Evolutionary conservation across 805 yeast genomes (phyloP).

Genomic region (Yarrowia deformans): DNA sequence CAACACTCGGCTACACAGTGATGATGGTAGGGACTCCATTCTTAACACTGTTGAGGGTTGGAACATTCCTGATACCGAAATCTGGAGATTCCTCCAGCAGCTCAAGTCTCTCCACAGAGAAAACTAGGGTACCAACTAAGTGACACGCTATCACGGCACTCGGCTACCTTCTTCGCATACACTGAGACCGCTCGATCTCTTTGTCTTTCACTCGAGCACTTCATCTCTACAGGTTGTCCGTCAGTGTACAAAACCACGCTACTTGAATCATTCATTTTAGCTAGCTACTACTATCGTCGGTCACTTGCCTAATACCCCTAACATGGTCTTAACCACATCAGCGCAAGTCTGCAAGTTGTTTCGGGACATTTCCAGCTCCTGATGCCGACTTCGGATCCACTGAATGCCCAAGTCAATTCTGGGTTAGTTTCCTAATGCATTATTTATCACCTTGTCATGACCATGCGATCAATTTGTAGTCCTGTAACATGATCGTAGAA

Average conservation of each 20-base stretch:
- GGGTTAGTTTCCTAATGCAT: conserved; percentile 29
- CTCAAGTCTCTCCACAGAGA: conserved; percentile 24
- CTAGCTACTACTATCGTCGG: background rate
- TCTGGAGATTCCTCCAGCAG: conserved; percentile 36
- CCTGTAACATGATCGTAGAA: background rate
- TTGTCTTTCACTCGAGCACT: conserved; percentile 12
- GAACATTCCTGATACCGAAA: conserved; percentile 36
- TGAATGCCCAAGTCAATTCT: conserved; percentile 27
- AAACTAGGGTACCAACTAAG: background rate
- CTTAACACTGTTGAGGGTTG: conserved; percentile 34
- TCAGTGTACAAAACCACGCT: background rate
- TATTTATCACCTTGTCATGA: conserved; percentile 7
- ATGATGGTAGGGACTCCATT: conserved; percentile 29
- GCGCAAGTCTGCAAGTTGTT: conserved; percentile 37
- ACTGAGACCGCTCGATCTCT: conserved; percentile 17
- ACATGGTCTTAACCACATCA: conserved; percentile 34
- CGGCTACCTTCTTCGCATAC: conserved; percentile 1
- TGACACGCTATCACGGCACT: background rate
- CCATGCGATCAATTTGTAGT: background rate
- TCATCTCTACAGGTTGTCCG: background rate
- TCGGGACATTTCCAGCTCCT: conserved; percentile 36
- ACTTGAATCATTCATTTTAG: conserved; percentile 4
- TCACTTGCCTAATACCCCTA: conserved; percentile 33
- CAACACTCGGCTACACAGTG: conserved; percentile 12
- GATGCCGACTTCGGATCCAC: conserved; percentile 34